Evolutionary conservation across 2,329 filamentous ascomycete species (phyloP).

Genomic region (Alternaria viburni): DNA sequence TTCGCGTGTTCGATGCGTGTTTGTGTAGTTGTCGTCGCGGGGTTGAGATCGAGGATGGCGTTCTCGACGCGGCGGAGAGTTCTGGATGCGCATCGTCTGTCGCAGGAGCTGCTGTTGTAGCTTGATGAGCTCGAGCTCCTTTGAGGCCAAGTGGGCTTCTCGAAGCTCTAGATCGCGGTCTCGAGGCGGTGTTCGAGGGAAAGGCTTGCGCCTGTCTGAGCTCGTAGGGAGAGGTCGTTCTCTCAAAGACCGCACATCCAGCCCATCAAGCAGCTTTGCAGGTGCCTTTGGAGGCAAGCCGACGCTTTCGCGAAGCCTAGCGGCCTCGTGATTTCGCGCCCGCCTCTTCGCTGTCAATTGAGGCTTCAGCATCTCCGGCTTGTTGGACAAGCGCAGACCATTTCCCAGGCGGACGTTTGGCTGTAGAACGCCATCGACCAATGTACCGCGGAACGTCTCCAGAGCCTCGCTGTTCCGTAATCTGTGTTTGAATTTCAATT

Average conservation of each 20-base stretch:
- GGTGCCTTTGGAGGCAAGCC: not conserved
- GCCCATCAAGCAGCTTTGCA: not conserved
- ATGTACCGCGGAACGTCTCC: slow-evolving; percentile 24
- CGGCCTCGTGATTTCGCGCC: not conserved
- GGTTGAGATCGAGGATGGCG: not conserved
- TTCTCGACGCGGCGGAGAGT: not conserved
- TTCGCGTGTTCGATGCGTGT: not conserved
- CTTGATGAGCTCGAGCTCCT: slow-evolving; percentile 12
- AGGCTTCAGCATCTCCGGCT: slow-evolving; percentile 1
- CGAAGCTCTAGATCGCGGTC: slow-evolving; percentile 6
- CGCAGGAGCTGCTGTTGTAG: slow-evolving; percentile 12
- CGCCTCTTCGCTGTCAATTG: not conserved
- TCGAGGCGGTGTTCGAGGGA: not conserved
- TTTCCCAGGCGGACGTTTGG: slow-evolving; percentile 29
- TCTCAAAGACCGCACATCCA: not conserved
- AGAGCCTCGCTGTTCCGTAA: slow-evolving; percentile 5
- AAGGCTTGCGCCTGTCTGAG: not conserved
- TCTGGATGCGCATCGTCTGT: not conserved
- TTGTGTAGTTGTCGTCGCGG: not conserved
- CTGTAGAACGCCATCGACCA: slow-evolving; percentile 26
- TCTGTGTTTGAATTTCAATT: not conserved
- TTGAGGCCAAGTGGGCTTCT: slow-evolving; percentile 10
- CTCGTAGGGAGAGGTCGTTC: not conserved
- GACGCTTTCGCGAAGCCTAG: not conserved
- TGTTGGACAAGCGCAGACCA: slow-evolving; percentile 11